phyloP scores from a whole-genome alignment of 768 basidiomycete species.

The Cantharellus anzutake region DNA sequence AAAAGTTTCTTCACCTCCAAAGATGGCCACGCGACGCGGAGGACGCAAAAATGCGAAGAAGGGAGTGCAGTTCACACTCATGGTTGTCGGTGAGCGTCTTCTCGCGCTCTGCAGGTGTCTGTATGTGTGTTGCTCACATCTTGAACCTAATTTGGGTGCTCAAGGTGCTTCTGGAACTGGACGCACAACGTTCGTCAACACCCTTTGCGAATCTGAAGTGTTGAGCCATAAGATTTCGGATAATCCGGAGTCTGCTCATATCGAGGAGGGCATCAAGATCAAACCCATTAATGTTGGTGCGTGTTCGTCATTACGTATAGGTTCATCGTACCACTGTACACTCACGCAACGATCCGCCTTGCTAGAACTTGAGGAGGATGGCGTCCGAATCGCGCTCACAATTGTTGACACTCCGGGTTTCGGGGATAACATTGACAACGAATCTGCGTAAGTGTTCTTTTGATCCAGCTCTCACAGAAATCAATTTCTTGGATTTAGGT shows the following conservation, averaged over 20 bases:
- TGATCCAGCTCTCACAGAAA: background rate
- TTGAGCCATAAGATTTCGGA: constrained; percentile 73
- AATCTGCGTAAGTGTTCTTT: constrained; percentile 50
- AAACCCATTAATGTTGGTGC: constrained; percentile 86
- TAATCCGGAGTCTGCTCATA: constrained; percentile 72
- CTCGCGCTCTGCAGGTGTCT: constrained; percentile 4
- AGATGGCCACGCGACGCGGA: constrained; percentile 11
- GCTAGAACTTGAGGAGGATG: constrained; percentile 92
- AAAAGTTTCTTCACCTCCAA: background rate
- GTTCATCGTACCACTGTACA: background rate
- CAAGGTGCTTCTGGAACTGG: constrained; percentile 93
- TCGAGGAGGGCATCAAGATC: constrained; percentile 87
- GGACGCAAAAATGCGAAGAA: constrained; percentile 81
- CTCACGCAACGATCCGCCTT: background rate
- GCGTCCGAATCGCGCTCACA: constrained; percentile 91
- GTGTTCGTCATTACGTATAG: constrained; percentile 14
- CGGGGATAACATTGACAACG: constrained; percentile 97
- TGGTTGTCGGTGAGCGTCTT: constrained; percentile 76
- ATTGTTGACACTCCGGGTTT: constrained; percentile 99
- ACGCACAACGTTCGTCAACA: constrained; percentile 97
- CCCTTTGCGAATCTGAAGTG: constrained; percentile 91
- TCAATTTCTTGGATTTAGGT: constrained; percentile 28
- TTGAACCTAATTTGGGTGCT: background rate
- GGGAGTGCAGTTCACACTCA: constrained; percentile 94
- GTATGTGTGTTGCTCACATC: background rate